Base-by-base conservation (phyloP, 1,139 yeast species). In the Kodamaea suecica region DNA sequence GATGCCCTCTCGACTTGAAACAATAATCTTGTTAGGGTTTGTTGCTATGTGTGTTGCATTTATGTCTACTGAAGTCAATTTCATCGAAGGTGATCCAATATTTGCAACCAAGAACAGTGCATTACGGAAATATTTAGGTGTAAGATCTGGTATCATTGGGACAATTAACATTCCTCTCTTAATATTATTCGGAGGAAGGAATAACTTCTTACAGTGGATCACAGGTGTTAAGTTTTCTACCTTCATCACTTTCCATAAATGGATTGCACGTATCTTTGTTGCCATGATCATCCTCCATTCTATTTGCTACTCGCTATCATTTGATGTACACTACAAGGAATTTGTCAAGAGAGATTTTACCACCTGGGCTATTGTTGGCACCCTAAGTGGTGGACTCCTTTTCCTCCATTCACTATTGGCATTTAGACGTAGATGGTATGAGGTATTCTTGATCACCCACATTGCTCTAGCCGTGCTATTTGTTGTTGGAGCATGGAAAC, bases 401-500 rank as follows among this genome's bases (percentile, higher is more conserved):
- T 63, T 49, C 41, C 49, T 45, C 24, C 62, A 60, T 45, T 69
- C 73, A 3, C 44, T 73, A 36, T 50, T 66, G 27, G 50, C 43
- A 27, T 57, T 72, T 31, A 62, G 78, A 48, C 56, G 72, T 41
- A 52, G 42, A 23, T 63, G 63, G 61, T 73, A 73, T 41, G 78
- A 73, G 42, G 32, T 59, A 3, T 73, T 73, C 43, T 51, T 72
- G 34, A 36, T 60, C 3, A 23, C 59, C 14, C 78, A 73, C 41
- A 69, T 73, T 9, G 31, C 57, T 0, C 41, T 71, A 42, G 77
- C 77, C 1, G 60, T 52, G 0, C 34, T 68, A 10, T 72, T 66
- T 45, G 49, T 71, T 10, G 63, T 51, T 3, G 74, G 72, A 2
- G 57, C 71, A 6, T 70, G 71, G 66, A 36, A 56, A 29, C 78